These are phyloP conservation scores for Westerdykella ornata DNA, from an alignment of 2,329 filamentous ascomycete genomes.

Conservation along the genomic window DNA sequence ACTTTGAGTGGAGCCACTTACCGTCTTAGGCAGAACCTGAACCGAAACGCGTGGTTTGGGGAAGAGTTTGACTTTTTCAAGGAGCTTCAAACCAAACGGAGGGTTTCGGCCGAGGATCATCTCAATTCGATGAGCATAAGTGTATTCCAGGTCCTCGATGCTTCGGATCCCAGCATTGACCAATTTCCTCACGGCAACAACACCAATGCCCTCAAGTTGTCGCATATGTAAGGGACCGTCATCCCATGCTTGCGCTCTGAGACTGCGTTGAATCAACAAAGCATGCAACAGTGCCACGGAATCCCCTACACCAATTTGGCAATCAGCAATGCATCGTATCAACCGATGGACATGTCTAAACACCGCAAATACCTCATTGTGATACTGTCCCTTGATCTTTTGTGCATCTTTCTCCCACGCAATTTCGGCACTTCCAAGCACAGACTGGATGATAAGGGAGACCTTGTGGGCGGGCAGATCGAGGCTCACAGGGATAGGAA, in stretches of 20 bases:
- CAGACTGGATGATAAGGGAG: conserved; percentile 68
- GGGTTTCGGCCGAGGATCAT: conserved; percentile 70
- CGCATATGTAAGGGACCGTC: conserved; percentile 71
- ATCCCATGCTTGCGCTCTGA: conserved; percentile 76
- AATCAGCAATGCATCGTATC: conserved; percentile 70
- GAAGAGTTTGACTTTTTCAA: conserved; percentile 61
- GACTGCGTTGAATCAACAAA: conserved; percentile 69
- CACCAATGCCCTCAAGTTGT: conserved; percentile 73
- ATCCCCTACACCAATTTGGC: conserved; percentile 57
- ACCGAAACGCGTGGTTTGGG: conserved; percentile 58
- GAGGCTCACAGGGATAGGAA: conserved; percentile 62
- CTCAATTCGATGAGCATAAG: conserved; percentile 69
- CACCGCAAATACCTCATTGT: conserved; percentile 55
- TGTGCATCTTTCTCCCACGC: conserved; percentile 48
- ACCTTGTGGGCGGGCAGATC: conserved; percentile 65
- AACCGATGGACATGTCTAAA: conserved; percentile 65
- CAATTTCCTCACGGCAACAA: conserved; percentile 68
- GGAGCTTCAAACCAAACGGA: conserved; percentile 68
- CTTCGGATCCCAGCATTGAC: conserved; percentile 62
- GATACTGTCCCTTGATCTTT: conserved; percentile 52
- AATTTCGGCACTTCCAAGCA: conserved; percentile 60
- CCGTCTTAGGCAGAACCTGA: conserved; percentile 44
- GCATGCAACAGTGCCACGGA: conserved; percentile 60
- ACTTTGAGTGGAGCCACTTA: conserved; percentile 26
- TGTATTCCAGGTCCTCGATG: conserved; percentile 61